Percentiles rank a stretch among this genome's conserved stretches.
Conservation (phyloP, 768 basidiomycete species). For the Tylopilus intermedius region DNA sequence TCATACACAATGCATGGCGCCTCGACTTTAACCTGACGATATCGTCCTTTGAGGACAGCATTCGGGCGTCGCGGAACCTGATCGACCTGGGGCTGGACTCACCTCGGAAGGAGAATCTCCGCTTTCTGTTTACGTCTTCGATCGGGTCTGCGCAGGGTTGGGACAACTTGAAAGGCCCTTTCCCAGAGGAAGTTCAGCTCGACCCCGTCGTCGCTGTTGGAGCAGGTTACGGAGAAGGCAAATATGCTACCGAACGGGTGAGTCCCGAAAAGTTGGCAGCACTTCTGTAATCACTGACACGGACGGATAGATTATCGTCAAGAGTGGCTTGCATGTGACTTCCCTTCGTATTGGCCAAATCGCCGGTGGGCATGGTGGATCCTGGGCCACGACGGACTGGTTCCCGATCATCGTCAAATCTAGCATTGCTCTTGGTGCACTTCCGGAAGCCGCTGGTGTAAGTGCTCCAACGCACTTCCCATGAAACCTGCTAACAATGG, state of each 20-base stretch:
- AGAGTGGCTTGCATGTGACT: slow-evolving; percentile 33
- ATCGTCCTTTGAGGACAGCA: slow-evolving; percentile 40
- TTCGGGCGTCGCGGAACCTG: slow-evolving; percentile 36
- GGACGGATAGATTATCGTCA: slow-evolving; percentile 31
- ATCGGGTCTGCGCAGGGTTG: slow-evolving; percentile 32
- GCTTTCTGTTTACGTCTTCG: slow-evolving; percentile 40
- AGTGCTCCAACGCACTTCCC: slow-evolving; percentile 7
- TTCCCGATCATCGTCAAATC: slow-evolving; percentile 40
- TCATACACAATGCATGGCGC: slow-evolving; percentile 44
- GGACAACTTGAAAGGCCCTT: slow-evolving; percentile 26
- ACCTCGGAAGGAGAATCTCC: slow-evolving; percentile 23
- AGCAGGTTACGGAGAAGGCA: slow-evolving; percentile 43
- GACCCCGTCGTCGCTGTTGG: slow-evolving; percentile 35
- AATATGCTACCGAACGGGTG: slow-evolving; percentile 40
- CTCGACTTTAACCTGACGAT: slow-evolving; percentile 40
- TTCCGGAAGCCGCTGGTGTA: slow-evolving; percentile 33
- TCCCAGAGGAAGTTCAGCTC: slow-evolving; percentile 33
- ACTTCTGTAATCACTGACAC: neutral
- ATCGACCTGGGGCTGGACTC: slow-evolving; percentile 30
- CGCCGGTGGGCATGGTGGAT: slow-evolving; percentile 36
- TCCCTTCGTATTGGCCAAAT: slow-evolving; percentile 46
- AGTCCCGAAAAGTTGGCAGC: slow-evolving; percentile 1
- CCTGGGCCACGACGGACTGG: slow-evolving; percentile 46
- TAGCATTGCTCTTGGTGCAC: slow-evolving; percentile 23
- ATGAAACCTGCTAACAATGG: neutral